Evolutionary conservation across 2,329 filamentous ascomycete genomes (phyloP).

Genomic region (Fonsecaea multimorphosa): DNA sequence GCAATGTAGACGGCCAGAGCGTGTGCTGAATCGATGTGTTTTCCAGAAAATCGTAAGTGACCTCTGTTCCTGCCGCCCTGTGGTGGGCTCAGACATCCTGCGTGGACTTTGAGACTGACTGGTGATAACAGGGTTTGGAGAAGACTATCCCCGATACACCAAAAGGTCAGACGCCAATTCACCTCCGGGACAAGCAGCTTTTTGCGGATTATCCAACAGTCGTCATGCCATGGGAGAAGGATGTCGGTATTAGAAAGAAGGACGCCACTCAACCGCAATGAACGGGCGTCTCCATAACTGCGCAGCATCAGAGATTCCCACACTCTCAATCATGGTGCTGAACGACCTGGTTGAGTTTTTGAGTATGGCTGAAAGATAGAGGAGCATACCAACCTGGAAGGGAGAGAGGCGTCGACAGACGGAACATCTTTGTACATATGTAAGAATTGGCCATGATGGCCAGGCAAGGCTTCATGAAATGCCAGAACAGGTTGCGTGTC

Average conservation of each 20-base stretch:
- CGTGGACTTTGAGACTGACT: not conserved
- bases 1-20: constrained; percentile 88
- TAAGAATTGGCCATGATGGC: constrained; percentile 5
- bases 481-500: not conserved
- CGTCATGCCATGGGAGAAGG: constrained; percentile 37
- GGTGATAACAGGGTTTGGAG: constrained; percentile 70
- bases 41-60: constrained; percentile 86
- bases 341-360: not conserved
- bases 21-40: constrained; percentile 92
- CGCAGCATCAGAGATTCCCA: not conserved
- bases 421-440: constrained; percentile 23
- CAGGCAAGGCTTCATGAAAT: constrained; percentile 10
- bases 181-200: constrained; percentile 66
- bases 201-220: constrained; percentile 45
- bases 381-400: not conserved
- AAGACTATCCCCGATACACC: constrained; percentile 80
- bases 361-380: not conserved
- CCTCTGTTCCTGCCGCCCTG: not conserved
- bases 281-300: not conserved
- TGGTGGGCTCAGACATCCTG: not conserved
- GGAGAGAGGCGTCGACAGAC: not conserved
- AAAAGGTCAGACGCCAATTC: constrained; percentile 72
- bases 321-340: constrained; percentile 1
- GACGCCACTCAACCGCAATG: constrained; percentile 24
- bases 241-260: constrained; percentile 38